Evolutionary conservation across 2,329 filamentous ascomycete species (phyloP).

Genomic region (Neofusicoccum laricinum): DNA sequence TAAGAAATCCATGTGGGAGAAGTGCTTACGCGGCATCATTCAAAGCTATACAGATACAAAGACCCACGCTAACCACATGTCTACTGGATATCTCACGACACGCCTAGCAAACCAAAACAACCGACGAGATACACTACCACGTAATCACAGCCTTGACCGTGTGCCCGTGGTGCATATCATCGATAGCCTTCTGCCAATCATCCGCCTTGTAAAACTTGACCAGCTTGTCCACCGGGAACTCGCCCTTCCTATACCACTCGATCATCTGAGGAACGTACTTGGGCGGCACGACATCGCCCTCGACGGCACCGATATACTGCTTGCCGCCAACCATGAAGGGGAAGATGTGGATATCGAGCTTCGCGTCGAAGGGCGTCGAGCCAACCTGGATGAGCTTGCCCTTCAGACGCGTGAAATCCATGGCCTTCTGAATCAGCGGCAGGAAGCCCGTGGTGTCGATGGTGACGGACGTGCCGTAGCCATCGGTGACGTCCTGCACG

Average conservation of each 20-base stretch:
- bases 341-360: slow-evolving; percentile 42
- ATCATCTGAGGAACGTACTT: slow-evolving; percentile 49
- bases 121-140: slow-evolving; percentile 27
- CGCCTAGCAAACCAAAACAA: not conserved
- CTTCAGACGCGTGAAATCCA: slow-evolving; percentile 43
- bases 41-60: not conserved
- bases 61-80: not conserved
- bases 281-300: slow-evolving; percentile 41
- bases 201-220: slow-evolving; percentile 44
- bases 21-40: not conserved
- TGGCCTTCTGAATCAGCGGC: slow-evolving; percentile 39
- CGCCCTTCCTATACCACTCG: slow-evolving; percentile 47
- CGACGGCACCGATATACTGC: slow-evolving; percentile 47
- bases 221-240: slow-evolving; percentile 47
- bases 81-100: not conserved
- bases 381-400: slow-evolving; percentile 53
- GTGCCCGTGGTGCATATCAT: slow-evolving; percentile 42
- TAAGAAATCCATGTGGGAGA: not conserved
- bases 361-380: slow-evolving; percentile 39
- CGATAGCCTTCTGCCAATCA: slow-evolving; percentile 39
- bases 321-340: slow-evolving; percentile 50
- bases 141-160: slow-evolving; percentile 43
- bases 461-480: slow-evolving; percentile 40
- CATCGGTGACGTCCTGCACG: slow-evolving; percentile 30
- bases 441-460: slow-evolving; percentile 50